Evolutionary conservation across 2,329 filamentous ascomycete genomes (phyloP).

Genomic region (Epichloe elymi): DNA sequence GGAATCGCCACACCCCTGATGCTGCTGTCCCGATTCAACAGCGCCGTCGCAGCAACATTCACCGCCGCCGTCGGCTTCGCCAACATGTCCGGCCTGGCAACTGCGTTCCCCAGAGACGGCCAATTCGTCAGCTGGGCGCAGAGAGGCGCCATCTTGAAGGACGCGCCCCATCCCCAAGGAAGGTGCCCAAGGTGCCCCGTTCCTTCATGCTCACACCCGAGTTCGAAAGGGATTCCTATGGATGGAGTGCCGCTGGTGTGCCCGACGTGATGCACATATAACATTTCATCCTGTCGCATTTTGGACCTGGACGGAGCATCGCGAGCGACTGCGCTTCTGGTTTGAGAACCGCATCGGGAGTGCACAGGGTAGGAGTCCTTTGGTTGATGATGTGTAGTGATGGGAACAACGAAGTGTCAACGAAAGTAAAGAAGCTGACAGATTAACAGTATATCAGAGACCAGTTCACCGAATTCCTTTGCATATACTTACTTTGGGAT

Average conservation of each 20-base stretch:
- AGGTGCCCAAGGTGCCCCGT: conserved; percentile 35
- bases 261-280: conserved; percentile 13
- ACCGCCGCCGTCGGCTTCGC: conserved; percentile 12
- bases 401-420: no score
- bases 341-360: conserved; percentile 14
- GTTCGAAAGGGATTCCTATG: conserved; percentile 17
- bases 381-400: conserved; percentile 13
- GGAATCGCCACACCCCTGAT: conserved; percentile 30
- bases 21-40: conserved; percentile 18
- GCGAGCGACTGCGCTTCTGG: no score
- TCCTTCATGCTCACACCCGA: conserved; percentile 31
- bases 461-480: no score
- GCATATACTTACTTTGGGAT: no score
- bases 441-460: no score
- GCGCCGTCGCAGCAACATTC: conserved; percentile 22
- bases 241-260: conserved; percentile 20
- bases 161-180: conserved; percentile 28
- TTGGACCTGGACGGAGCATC: background rate
- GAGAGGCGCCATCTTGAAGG: conserved; percentile 31
- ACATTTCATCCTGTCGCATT: conserved; percentile 26
- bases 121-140: conserved; percentile 36
- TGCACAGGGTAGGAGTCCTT: conserved; percentile 27
- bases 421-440: no score
- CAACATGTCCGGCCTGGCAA: conserved; percentile 10
- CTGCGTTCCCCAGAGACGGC: conserved; percentile 21